Evolutionary conservation across 177 flowering plant genomes (phyloP), one percentile per base, ranked within the genome.

Genomic region (Telopea speciosissima): DNA sequence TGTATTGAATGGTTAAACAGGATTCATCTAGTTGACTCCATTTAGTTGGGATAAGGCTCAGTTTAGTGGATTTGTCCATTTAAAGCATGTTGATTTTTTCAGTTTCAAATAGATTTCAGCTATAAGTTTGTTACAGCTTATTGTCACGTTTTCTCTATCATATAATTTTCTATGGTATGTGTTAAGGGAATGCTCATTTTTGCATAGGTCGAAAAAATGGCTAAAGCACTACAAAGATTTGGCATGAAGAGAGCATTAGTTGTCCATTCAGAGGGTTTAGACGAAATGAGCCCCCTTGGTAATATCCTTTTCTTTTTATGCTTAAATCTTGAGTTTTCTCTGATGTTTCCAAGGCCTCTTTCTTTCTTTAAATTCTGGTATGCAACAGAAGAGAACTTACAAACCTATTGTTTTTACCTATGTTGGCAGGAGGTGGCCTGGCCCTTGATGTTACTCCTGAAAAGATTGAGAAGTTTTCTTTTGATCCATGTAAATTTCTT

Each of bases 281-380:
- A 96, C 79, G 99, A 93, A 80, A 91, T 96, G 86, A 96, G 99
- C 67, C 97, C 98, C 13, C 90, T 93, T 71, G 97, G 97, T 91
- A 68, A 75, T 79, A 61, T 72, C 54, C 64, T 63, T 74, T 71
- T 54, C 45, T 62, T 17, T 26, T 9, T 56, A 26, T 11, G 19
- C 54, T 49, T 49, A 49, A 49, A 12, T 16, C 19, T 49, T 49
- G 9, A 49, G 54, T 49, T 49, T 0, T 0, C 54, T 12, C 54
- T 16, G 19, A 49, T 49, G 14, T 49, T 49, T 49, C 19, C 54
- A 12, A 10, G 14, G 54, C 19, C 54, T 49, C 11, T 16, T 12
- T 49, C 54, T 12, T 49, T 8, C 8, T 49, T 49, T 16, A 12
- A 5, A 5, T 49, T 49, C 16, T 12, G 54, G 19, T 49, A 5